Evolutionary conservation across 75 land plant genomes (phyloP), one percentile per base, ranked within the genome.

Genomic region (Pinus albicaulis): DNA sequence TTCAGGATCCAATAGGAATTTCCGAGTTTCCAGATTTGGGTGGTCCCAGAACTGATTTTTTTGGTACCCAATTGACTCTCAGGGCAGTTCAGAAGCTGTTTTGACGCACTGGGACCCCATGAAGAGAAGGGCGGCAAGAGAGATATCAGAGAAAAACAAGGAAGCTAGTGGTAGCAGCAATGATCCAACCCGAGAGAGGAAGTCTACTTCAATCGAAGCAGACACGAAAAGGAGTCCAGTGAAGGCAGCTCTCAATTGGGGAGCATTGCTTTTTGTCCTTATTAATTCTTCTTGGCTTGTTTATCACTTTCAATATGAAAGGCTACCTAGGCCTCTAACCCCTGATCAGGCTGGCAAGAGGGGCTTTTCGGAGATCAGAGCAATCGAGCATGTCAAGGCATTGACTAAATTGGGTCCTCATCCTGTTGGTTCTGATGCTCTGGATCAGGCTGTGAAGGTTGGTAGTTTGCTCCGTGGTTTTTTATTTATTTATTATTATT

Each of bases 401-500:
- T 90, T 98, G 72, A 82, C 96, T 11, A 15, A 55, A 52, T 77
- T 98, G 24, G 99, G 98, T n/a, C 99, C 99, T 25, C 98, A 91
- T 79, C 94, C 95, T 55, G 91, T 98, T 70, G 98, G 99, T 23
- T 92, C 98, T 17, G 88, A 91, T 41, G 88, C 90, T 55, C 88
- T 98, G 14, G 89, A 92, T 56, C 84, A 23, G 48, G 99, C 95
- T 13, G 56, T 96, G 19, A 80, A 96, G 98, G 99, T 96, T 53
- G 13, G 81, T 26, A 24, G 73, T 48, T 48, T 48, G 53, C 12
- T 10, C 53, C 53, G 53, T 8, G 12, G 12, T 1, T 48, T 48
- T 48, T 48, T 48, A 7, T 44, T 8, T 44, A n/a, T n/a, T n/a
- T n/a, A n/a, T n/a, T n/a, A n/a, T n/a, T n/a, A n/a, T 48, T 48